Evolutionary conservation across 2,329 filamentous ascomycete species (phyloP).

Genomic region (Leptographium wingfieldii): DNA sequence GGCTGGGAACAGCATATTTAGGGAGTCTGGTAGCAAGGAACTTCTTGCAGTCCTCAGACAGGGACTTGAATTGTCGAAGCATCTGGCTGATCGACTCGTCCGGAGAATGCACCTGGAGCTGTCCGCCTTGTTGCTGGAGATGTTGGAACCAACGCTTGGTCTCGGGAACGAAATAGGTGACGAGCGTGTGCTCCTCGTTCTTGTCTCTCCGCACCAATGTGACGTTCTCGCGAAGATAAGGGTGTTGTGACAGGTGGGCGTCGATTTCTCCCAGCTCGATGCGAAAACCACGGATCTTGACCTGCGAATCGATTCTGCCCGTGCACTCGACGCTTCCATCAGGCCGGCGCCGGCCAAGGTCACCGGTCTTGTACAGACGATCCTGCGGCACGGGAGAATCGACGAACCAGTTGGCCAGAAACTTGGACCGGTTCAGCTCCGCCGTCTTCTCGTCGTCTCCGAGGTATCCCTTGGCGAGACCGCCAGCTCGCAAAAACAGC

Average conservation of each 20-base stretch:
- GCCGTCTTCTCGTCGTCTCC: conserved; percentile 43
- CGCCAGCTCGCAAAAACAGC: conserved; percentile 69
- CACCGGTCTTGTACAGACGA: conserved; percentile 75
- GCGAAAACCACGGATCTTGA: conserved; percentile 92
- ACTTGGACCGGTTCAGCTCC: conserved; percentile 57
- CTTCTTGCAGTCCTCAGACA: conserved; percentile 9
- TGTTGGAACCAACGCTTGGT: conserved; percentile 51
- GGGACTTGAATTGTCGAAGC: conserved; percentile 7
- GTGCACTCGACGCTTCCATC: conserved; percentile 62
- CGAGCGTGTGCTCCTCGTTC: conserved; percentile 72
- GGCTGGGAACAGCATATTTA: conserved; percentile 60
- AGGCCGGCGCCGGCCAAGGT: conserved; percentile 64
- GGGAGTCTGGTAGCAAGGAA: conserved; percentile 62
- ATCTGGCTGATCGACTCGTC: conserved; percentile 9
- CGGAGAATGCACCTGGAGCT: conserved; percentile 22
- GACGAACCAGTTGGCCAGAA: conserved; percentile 77
- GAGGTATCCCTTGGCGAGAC: conserved; percentile 54
- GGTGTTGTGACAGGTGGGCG: conserved; percentile 61
- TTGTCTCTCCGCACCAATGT: conserved; percentile 76
- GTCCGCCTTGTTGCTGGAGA: conserved; percentile 41
- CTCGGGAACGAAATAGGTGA: conserved; percentile 85
- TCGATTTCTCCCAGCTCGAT: conserved; percentile 95
- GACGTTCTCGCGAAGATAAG: conserved; percentile 68
- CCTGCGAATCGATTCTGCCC: conserved; percentile 63
- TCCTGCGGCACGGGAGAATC: conserved; percentile 63